Conservation (phyloP, 306 rosid species). For the Aeschynomene evenia region DNA sequence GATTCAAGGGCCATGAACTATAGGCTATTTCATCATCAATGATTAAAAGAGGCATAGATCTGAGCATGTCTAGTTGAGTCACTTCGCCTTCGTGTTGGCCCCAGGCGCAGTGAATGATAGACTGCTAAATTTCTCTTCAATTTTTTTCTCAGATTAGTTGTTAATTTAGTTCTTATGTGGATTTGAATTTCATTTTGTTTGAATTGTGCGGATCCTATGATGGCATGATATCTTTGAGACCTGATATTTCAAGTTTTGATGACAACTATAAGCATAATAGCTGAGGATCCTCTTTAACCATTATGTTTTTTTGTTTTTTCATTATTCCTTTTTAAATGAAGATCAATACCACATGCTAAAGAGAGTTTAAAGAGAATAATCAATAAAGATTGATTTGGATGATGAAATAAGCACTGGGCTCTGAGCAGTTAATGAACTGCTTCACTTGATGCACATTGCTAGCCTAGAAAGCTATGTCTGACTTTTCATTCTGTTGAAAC, state of each 20-base stretch:
- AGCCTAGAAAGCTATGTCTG: conserved; percentile 98
- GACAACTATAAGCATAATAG: conserved; percentile 72
- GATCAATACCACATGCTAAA: no score
- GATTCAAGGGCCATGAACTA: conserved; percentile 28
- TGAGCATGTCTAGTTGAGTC: conserved; percentile 90
- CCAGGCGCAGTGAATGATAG: conserved; percentile 74
- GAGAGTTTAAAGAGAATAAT: neutral
- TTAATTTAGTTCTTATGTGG: neutral
- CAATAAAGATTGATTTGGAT: neutral
- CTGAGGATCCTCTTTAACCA: conserved; percentile 60
- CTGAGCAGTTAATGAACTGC: conserved; percentile 61
- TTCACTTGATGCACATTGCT: conserved; percentile 66
- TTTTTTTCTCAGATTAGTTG: neutral
- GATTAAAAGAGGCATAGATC: conserved; percentile 48
- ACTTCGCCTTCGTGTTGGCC: conserved; percentile 50
- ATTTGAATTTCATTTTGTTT: neutral
- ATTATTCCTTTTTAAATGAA: no score
- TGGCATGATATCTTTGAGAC: conserved; percentile 99
- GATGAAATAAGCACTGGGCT: conserved; percentile 91
- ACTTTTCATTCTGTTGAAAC: conserved; percentile 12
- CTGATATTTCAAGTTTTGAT: conserved; percentile 77
- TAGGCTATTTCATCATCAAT: conserved; percentile 14
- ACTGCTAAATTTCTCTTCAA: conserved; percentile 51
- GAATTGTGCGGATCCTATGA: conserved; percentile 60
- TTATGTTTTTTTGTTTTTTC: neutral